Evolutionary conservation across 2,329 filamentous ascomycete genomes (phyloP).

Genomic region (Trichoderma atrobrunneum): DNA sequence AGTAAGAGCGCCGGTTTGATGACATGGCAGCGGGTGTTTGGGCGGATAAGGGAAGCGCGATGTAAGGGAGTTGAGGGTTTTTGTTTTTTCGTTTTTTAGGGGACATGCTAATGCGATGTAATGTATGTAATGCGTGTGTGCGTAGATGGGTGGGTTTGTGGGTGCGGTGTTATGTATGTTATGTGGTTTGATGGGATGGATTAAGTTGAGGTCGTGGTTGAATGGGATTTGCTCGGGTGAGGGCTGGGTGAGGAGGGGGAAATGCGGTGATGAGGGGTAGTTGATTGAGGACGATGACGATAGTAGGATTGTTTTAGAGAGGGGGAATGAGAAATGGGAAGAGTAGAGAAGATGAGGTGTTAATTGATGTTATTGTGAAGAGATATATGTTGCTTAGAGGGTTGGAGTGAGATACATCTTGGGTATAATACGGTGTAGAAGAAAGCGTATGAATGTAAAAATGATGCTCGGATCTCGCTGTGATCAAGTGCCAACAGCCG

Average conservation of each 20-base stretch:
- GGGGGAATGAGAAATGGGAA: not conserved
- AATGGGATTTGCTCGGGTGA: slow-evolving; percentile 7
- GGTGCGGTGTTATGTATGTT: not conserved
- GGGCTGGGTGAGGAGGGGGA: not conserved
- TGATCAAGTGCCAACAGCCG: not conserved
- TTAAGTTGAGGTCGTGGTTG: slow-evolving; percentile 3
- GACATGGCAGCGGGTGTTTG: slow-evolving; percentile 9
- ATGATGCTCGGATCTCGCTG: not conserved
- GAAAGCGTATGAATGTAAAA: not conserved
- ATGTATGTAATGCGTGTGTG: slow-evolving; percentile 1
- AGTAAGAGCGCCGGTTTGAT: not conserved
- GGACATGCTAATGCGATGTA: not conserved
- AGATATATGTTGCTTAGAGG: not conserved
- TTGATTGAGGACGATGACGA: not conserved
- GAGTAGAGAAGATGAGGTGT: not conserved
- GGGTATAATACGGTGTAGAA: not conserved
- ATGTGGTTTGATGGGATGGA: not conserved
- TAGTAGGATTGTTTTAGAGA: not conserved
- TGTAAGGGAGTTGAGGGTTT: not conserved
- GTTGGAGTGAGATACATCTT: not conserved
- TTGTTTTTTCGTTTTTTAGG: not conserved
- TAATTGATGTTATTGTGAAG: not conserved
- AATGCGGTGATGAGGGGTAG: not conserved
- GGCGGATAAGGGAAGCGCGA: not conserved
- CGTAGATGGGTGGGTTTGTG: not conserved